Conservation (phyloP, 2,329 filamentous ascomycete species). For the Arthroderma sp. region DNA sequence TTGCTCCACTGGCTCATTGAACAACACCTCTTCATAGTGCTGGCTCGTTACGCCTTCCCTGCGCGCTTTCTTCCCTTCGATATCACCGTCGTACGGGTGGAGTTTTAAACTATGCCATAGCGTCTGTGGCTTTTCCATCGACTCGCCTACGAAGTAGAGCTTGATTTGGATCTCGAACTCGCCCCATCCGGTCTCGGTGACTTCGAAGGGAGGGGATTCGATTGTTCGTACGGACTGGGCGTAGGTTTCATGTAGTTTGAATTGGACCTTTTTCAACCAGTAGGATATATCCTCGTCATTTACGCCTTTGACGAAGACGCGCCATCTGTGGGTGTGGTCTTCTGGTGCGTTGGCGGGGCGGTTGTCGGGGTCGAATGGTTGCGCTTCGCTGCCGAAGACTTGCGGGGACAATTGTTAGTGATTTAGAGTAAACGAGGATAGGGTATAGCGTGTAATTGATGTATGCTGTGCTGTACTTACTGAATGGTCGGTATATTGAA, state of each 20-base stretch:
- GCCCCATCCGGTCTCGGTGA: slow-evolving; percentile 91
- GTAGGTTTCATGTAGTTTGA: slow-evolving; percentile 96
- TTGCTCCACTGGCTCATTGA: slow-evolving; percentile 90
- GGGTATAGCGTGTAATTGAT: too few species aligned
- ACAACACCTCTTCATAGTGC: slow-evolving; percentile 86
- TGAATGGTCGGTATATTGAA: slow-evolving; percentile 36
- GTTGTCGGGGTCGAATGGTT: slow-evolving; percentile 61
- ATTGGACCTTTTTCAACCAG: slow-evolving; percentile 94
- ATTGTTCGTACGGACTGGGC: slow-evolving; percentile 77
- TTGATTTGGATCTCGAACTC: slow-evolving; percentile 96
- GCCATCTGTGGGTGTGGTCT: slow-evolving; percentile 95
- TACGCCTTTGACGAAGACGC: slow-evolving; percentile 81
- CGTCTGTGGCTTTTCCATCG: slow-evolving; percentile 88
- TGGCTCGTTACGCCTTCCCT: slow-evolving; percentile 57
- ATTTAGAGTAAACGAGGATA: too few species aligned
- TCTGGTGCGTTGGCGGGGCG: slow-evolving; percentile 64
- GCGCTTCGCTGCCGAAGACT: slow-evolving; percentile 71
- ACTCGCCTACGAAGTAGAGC: slow-evolving; percentile 79
- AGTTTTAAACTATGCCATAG: slow-evolving; percentile 84
- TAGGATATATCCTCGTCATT: slow-evolving; percentile 85
- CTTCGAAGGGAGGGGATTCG: slow-evolving; percentile 68
- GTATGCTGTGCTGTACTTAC: slow-evolving; percentile 15
- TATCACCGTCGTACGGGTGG: slow-evolving; percentile 71
- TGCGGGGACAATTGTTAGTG: slow-evolving; percentile 11
- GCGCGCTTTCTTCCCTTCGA: slow-evolving; percentile 58